A percentile compares a stretch with the other conserved stretches of the same genome.
phyloP scores from a whole-genome alignment of 176 grass and related monocot genomes.

The Lolium rigidum region DNA sequence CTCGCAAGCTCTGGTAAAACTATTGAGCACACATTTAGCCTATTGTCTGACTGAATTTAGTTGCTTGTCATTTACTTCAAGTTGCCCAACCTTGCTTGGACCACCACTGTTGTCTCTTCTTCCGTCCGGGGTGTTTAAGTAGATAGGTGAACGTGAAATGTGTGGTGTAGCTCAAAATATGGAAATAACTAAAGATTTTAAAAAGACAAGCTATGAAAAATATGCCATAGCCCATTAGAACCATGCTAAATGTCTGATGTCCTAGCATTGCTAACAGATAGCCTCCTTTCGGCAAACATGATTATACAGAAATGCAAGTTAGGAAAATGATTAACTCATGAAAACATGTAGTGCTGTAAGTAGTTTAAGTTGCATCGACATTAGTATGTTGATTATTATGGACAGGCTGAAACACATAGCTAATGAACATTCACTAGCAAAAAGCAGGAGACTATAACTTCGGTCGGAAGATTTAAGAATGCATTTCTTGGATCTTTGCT shows the following conservation, averaged over 20 bases:
- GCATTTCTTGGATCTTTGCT: constrained; percentile 36
- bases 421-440: not conserved
- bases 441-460: constrained; percentile 26
- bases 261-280: not conserved
- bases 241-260: not conserved
- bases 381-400: not conserved
- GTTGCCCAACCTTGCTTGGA: constrained; percentile 34
- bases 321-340: not conserved
- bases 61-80: constrained; percentile 45
- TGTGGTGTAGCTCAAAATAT: constrained; percentile 36
- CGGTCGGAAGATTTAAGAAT: constrained; percentile 40
- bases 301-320: not conserved
- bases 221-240: not conserved
- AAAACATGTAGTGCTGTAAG: constrained; percentile 5
- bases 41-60: constrained; percentile 30
- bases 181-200: not conserved
- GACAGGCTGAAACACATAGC: not conserved
- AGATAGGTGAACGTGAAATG: constrained; percentile 35
- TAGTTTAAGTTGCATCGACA: not conserved
- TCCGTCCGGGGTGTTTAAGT: constrained; percentile 32
- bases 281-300: constrained; percentile 11
- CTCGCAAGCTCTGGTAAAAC: constrained; percentile 67
- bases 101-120: constrained; percentile 34
- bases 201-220: not conserved
- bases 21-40: constrained; percentile 1